Percentiles rank a stretch among this genome's conserved stretches.
Evolutionary conservation across 2,329 filamentous ascomycete genomes (phyloP).

Genomic region (Tolypocladium sp.): DNA sequence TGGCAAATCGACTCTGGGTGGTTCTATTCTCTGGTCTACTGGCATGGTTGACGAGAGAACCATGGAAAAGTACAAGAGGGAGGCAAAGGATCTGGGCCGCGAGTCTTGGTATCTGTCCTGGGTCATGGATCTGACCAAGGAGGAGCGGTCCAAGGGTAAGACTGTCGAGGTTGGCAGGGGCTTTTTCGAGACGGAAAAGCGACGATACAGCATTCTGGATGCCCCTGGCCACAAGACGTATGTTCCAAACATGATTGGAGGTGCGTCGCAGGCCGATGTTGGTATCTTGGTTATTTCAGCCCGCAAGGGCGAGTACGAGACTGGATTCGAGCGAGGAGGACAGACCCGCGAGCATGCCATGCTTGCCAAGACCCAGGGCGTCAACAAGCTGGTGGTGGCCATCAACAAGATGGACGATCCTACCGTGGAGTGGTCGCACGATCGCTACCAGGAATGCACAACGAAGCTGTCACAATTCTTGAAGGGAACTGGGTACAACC

Average conservation of each 20-base stretch:
- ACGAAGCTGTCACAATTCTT: slow-evolving; percentile 81
- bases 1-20: slow-evolving; percentile 92
- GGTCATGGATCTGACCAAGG: slow-evolving; percentile 94
- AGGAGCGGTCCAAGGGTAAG: slow-evolving; percentile 93
- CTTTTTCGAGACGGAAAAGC: slow-evolving; percentile 95
- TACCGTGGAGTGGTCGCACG: slow-evolving; percentile 92
- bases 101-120: slow-evolving; percentile 99
- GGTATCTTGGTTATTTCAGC: slow-evolving; percentile 94
- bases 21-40: slow-evolving; percentile 83
- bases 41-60: slow-evolving; percentile 99
- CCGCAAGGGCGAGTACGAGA: slow-evolving; percentile 97
- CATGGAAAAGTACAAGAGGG: slow-evolving; percentile 94
- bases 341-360: slow-evolving; percentile 97
- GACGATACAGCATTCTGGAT: slow-evolving; percentile 92
- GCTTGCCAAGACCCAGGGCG: slow-evolving; percentile 94
- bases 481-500: slow-evolving; percentile 87
- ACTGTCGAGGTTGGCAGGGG: slow-evolving; percentile 95
- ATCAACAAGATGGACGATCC: slow-evolving; percentile 99
- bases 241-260: slow-evolving; percentile 96
- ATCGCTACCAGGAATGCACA: slow-evolving; percentile 86
- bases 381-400: slow-evolving; percentile 88
- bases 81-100: slow-evolving; percentile 90
- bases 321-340: slow-evolving; percentile 90
- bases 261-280: slow-evolving; percentile 85
- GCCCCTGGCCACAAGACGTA: slow-evolving; percentile 97